Base-by-base conservation (phyloP, 2,329 filamentous ascomycete genomes). In the Dothiorella sarmentorum region DNA sequence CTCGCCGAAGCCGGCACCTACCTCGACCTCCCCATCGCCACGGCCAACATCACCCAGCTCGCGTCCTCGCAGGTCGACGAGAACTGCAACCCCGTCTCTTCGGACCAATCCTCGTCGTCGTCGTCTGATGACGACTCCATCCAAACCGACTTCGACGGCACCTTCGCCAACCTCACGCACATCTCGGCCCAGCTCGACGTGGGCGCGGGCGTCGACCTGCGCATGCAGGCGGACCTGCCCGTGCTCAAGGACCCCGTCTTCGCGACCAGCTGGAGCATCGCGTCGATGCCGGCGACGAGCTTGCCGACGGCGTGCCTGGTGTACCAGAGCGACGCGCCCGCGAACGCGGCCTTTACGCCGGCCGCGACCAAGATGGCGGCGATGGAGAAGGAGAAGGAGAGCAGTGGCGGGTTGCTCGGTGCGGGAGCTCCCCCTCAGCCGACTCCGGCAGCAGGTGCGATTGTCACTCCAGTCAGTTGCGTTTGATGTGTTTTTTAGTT, bases 1-100 rank as follows among this genome's bases (percentile, higher is more conserved):
- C 66, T 63, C 13, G 67, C 66, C 24, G 63, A 67, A 29, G 66
- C 70, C 11, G 64, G 63, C 9, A 61, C 70, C 9, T 66, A 66
- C 42, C 62, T 74, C 60, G 65, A 72, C 35, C 62, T 73, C 15
- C 71, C 71, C 26, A 38, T 53, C 35, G 49, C 49, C 7, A 40
- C 6, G 11, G 35, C 40, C 49, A 53, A 53, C 49, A 40, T 53
- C 49, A 40, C 49, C 20, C 49, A 53, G 49, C 49, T 53, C 2
- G 35, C 49, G 11, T 53, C 49, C 24, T 11, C 22, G 4, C 15
- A 29, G 0, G 31, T 38, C 33, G 15, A 53, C 49, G 20, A 13
- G 15, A 40, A 40, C 22, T 53, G 49, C 49, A 35, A 53, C n/a
- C n/a, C n/a, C n/a, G n/a, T n/a, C n/a, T n/a, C n/a, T n/a, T n/a